phyloP scores from a whole-genome alignment of 805 yeast species.

The Kregervanrija fluxuum region DNA sequence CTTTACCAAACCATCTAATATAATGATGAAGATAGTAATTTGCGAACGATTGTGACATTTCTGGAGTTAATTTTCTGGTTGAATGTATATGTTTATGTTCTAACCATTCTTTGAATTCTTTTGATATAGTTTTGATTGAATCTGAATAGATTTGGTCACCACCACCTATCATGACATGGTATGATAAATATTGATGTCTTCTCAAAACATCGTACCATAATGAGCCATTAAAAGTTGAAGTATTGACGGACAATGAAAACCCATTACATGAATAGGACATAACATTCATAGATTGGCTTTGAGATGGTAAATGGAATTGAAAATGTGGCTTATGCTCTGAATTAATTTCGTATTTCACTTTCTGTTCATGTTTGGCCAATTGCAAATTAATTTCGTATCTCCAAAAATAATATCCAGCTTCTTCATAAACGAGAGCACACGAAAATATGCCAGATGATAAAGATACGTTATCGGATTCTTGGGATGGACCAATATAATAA shows the following conservation, averaged over 20 bases:
- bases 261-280: slow-evolving; percentile 89
- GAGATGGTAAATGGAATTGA: slow-evolving; percentile 65
- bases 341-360: slow-evolving; percentile 56
- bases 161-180: slow-evolving; percentile 95
- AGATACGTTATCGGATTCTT: too few relatives aligned
- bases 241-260: slow-evolving; percentile 67
- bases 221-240: slow-evolving; percentile 60
- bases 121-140: slow-evolving; percentile 55
- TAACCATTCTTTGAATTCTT: slow-evolving; percentile 56
- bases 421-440: slow-evolving; percentile 30
- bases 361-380: slow-evolving; percentile 46
- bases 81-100: slow-evolving; percentile 42
- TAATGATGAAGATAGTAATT: slow-evolving; percentile 68
- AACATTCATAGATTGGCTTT: slow-evolving; percentile 64
- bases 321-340: slow-evolving; percentile 32
- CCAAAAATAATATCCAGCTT: slow-evolving; percentile 49
- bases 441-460: too few relatives aligned
- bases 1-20: slow-evolving; percentile 83
- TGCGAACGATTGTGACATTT: slow-evolving; percentile 48
- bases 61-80: slow-evolving; percentile 33
- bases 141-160: slow-evolving; percentile 96
- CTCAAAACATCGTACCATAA: slow-evolving; percentile 81
- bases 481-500: slow-evolving; percentile 30
- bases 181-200: slow-evolving; percentile 47
- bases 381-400: slow-evolving; percentile 52